These are phyloP conservation scores for Peterozyma toletana DNA, from an alignment of 805 yeast genomes.

Conservation along the genomic window DNA sequence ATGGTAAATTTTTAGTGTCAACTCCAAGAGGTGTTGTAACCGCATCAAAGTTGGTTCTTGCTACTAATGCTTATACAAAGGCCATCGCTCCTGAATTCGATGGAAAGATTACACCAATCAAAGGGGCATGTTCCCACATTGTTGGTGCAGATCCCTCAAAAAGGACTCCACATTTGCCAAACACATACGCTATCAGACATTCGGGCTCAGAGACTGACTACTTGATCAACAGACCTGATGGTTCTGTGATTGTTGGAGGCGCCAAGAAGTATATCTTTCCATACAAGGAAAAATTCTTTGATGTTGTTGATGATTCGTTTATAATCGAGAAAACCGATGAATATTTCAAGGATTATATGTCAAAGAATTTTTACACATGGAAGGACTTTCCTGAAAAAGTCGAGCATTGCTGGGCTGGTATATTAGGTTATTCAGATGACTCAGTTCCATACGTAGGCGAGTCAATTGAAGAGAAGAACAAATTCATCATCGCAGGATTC, in stretches of 20 bases:
- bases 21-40: slow-evolving; percentile 24
- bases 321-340: slow-evolving; percentile 16
- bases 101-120: slow-evolving; percentile 21
- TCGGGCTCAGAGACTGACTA: slow-evolving; percentile 22
- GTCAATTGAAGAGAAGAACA: slow-evolving; percentile 18
- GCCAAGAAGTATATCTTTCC: slow-evolving; percentile 18
- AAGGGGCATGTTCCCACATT: slow-evolving; percentile 20
- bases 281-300: slow-evolving; percentile 18
- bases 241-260: slow-evolving; percentile 24
- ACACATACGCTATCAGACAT: slow-evolving; percentile 21
- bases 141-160: slow-evolving; percentile 16
- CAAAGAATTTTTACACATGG: slow-evolving; percentile 24
- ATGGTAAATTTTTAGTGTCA: slow-evolving; percentile 24
- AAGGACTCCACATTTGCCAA: slow-evolving; percentile 21
- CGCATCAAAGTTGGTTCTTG: slow-evolving; percentile 24
- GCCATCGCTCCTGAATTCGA: slow-evolving; percentile 15
- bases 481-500: slow-evolving; percentile 39
- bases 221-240: slow-evolving; percentile 27
- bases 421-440: slow-evolving; percentile 38
- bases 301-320: slow-evolving; percentile 26
- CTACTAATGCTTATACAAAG: slow-evolving; percentile 23
- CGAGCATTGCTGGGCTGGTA: slow-evolving; percentile 34
- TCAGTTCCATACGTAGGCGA: slow-evolving; percentile 36
- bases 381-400: slow-evolving; percentile 16
- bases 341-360: slow-evolving; percentile 23